Conservation (phyloP, 2,329 filamentous ascomycete genomes). For the Aspergillus jensenii region DNA sequence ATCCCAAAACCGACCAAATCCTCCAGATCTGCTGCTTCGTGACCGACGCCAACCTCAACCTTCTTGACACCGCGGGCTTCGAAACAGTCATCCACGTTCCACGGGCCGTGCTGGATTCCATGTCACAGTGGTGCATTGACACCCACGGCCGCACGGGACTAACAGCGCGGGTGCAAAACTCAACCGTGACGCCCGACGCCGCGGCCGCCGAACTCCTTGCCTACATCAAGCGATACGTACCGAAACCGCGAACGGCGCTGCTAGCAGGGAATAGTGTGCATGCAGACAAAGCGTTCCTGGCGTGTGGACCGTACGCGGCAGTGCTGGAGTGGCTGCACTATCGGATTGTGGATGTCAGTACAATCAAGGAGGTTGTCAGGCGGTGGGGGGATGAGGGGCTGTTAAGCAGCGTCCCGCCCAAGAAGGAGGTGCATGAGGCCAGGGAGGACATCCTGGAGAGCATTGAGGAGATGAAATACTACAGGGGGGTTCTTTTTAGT, state of each 20-base stretch:
- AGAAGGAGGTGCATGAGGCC: constrained; percentile 77
- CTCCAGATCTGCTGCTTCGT: constrained; percentile 91
- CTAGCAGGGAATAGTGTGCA: constrained; percentile 94
- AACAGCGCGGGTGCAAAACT: constrained; percentile 71
- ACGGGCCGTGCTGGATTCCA: constrained; percentile 67
- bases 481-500: constrained; percentile 68
- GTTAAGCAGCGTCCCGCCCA: constrained; percentile 64
- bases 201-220: constrained; percentile 72
- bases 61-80: constrained; percentile 76
- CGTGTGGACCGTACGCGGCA: constrained; percentile 68
- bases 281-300: constrained; percentile 80
- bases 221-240: constrained; percentile 74
- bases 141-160: constrained; percentile 82
- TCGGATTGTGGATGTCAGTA: constrained; percentile 86
- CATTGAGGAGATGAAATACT: constrained; percentile 86
- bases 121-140: constrained; percentile 85
- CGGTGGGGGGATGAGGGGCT: constrained; percentile 72
- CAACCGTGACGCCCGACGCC: constrained; percentile 67
- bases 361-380: constrained; percentile 83
- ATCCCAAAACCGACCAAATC: constrained; percentile 76
- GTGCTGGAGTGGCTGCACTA: constrained; percentile 81
- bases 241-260: constrained; percentile 65
- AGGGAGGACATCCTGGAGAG: constrained; percentile 91
- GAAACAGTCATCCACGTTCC: constrained; percentile 76
- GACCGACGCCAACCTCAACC: constrained; percentile 74